A percentile compares a stretch with the other conserved stretches of the same genome.
phyloP scores from a whole-genome alignment of 345 rosid genomes.

The Boechera divaricarpa region DNA sequence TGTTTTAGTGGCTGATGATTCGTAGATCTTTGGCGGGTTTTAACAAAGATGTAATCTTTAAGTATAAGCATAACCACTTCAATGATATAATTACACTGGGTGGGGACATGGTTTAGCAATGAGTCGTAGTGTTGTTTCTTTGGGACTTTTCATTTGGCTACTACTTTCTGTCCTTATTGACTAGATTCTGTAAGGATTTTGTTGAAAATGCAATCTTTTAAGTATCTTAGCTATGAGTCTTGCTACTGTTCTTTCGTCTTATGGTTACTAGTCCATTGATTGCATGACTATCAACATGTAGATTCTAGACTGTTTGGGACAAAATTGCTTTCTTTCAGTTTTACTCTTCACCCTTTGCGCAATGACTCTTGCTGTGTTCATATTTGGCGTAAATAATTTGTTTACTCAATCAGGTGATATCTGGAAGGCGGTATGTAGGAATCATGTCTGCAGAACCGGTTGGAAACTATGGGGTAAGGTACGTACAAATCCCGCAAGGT shows the following conservation, averaged over 20 bases:
- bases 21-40: background rate
- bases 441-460: slow-evolving; percentile 94
- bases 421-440: slow-evolving; percentile 87
- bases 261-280: background rate
- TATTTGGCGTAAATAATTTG: slow-evolving; percentile 8
- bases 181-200: background rate
- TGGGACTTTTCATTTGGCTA: background rate
- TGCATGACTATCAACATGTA: background rate
- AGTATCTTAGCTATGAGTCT: background rate
- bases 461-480: slow-evolving; percentile 98
- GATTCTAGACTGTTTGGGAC: background rate
- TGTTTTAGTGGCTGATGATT: slow-evolving; percentile 7
- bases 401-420: slow-evolving; percentile 66
- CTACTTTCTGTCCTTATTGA: background rate
- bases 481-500: slow-evolving; percentile 28
- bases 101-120: background rate
- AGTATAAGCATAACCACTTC: background rate
- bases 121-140: slow-evolving; percentile 10
- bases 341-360: background rate
- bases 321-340: background rate
- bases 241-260: background rate
- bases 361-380: background rate
- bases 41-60: slow-evolving; percentile 14
- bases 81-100: background rate
- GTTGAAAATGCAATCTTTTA: slow-evolving; percentile 1